Evolutionary conservation across 2,329 filamentous ascomycete species (phyloP).

Genomic region (Claviceps sp.): DNA sequence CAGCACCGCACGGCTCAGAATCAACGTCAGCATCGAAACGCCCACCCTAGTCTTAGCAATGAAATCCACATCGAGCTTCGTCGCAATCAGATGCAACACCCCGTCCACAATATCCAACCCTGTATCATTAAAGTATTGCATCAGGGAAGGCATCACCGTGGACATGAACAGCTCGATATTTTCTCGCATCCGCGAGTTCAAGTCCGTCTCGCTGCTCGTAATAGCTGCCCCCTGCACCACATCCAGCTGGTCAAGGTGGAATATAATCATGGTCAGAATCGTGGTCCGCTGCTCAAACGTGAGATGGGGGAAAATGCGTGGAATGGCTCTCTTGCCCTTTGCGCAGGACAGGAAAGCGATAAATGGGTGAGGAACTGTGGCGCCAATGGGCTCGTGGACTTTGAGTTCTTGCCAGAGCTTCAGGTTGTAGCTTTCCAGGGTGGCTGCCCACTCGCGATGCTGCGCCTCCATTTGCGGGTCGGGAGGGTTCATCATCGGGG

Average conservation of each 20-base stretch:
- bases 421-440: constrained; percentile 55
- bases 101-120: constrained; percentile 84
- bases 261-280: constrained; percentile 87
- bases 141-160: constrained; percentile 78
- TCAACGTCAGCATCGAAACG: constrained; percentile 80
- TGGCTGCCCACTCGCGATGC: constrained; percentile 58
- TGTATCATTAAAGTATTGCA: constrained; percentile 82
- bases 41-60: constrained; percentile 81
- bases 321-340: constrained; percentile 94
- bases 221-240: constrained; percentile 75
- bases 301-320: constrained; percentile 87
- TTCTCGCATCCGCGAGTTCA: constrained; percentile 70
- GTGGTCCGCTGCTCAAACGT: constrained; percentile 87
- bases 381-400: constrained; percentile 81
- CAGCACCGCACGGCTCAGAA: constrained; percentile 85
- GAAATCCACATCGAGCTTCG: constrained; percentile 71
- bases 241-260: constrained; percentile 84
- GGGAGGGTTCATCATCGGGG: constrained; percentile 37
- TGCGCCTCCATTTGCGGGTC: constrained; percentile 57
- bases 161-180: constrained; percentile 84
- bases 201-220: constrained; percentile 52
- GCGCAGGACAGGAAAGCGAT: constrained; percentile 88
- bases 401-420: constrained; percentile 79
- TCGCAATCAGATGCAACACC: constrained; percentile 71
- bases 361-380: constrained; percentile 73